Percentiles rank a stretch among this genome's conserved stretches.
Evolutionary conservation across 2,329 filamentous ascomycete genomes (phyloP).

Genomic region (Cordyceps fumosorosea): DNA sequence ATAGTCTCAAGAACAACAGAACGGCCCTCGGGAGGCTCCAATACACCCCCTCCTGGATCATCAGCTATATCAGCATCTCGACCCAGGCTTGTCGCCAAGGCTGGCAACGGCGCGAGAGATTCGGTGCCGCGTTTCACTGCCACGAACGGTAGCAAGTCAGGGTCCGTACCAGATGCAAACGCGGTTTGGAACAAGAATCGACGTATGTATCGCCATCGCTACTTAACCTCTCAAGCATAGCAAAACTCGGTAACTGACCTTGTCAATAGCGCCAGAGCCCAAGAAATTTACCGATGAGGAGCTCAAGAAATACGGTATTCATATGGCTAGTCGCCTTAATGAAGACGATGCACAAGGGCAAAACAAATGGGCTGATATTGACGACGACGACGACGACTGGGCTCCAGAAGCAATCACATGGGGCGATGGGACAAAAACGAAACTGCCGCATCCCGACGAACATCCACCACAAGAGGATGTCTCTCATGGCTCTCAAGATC

Average conservation of each 20-base stretch:
- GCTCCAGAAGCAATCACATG: conserved; percentile 78
- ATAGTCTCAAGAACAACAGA: conserved; percentile 44
- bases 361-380: conserved; percentile 83
- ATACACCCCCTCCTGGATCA: conserved; percentile 39
- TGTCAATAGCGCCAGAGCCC: conserved; percentile 55
- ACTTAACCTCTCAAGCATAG: background rate
- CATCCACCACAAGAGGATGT: conserved; percentile 16
- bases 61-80: conserved; percentile 48
- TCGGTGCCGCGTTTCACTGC: conserved; percentile 37
- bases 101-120: conserved; percentile 54
- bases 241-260: conserved; percentile 19
- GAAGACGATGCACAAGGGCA: conserved; percentile 68
- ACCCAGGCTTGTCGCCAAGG: conserved; percentile 71
- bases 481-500: background rate
- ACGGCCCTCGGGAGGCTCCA: conserved; percentile 41
- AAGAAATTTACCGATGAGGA: conserved; percentile 85
- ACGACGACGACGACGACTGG: conserved; percentile 85
- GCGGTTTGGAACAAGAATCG: conserved; percentile 87
- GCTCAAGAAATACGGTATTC: conserved; percentile 79
- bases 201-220: conserved; percentile 45
- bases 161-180: conserved; percentile 60
- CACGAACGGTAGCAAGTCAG: conserved; percentile 49
- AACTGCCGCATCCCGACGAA: conserved; percentile 58
- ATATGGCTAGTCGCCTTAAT: conserved; percentile 72
- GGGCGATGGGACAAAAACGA: conserved; percentile 82